These are phyloP conservation scores for Pythium pyrilobum DNA, from an alignment of 352 stramenopile genomes.

Conservation along the genomic window DNA sequence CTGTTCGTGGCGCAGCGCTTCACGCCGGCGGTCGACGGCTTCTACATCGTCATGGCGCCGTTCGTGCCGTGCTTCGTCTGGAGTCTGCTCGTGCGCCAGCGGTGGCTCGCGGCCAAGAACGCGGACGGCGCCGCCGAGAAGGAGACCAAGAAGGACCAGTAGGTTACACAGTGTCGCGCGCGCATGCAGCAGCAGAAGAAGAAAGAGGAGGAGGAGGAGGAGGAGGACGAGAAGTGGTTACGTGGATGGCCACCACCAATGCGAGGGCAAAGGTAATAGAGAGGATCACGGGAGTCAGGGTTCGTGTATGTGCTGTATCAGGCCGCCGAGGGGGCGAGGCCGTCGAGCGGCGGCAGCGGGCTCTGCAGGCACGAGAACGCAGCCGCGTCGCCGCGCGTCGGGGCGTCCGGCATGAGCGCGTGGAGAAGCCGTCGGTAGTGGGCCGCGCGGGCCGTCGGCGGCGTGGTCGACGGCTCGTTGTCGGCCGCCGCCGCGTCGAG, in stretches of 20 bases:
- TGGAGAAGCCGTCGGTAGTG: background rate
- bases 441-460: background rate
- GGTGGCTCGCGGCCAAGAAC: constrained; percentile 46
- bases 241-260: no score
- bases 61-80: constrained; percentile 82
- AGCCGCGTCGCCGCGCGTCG: no score
- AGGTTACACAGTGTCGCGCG: no score
- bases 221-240: no score
- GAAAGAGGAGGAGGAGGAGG: constrained; percentile 15
- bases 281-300: no score
- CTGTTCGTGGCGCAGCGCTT: constrained; percentile 60
- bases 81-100: constrained; percentile 72
- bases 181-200: background rate
- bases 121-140: background rate
- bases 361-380: no score
- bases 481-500: background rate
- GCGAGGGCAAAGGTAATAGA: no score
- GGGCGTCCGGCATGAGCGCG: no score
- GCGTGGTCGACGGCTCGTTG: background rate
- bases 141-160: constrained; percentile 17
- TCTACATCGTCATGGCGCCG: constrained; percentile 81
- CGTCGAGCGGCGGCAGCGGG: no score
- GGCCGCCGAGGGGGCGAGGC: no score
- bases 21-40: constrained; percentile 63
- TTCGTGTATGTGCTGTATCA: no score